Percentiles rank a stretch among this genome's conserved stretches.
phyloP scores from a whole-genome alignment of 2,329 filamentous ascomycete species.

The Lasiodiplodia sp. region DNA sequence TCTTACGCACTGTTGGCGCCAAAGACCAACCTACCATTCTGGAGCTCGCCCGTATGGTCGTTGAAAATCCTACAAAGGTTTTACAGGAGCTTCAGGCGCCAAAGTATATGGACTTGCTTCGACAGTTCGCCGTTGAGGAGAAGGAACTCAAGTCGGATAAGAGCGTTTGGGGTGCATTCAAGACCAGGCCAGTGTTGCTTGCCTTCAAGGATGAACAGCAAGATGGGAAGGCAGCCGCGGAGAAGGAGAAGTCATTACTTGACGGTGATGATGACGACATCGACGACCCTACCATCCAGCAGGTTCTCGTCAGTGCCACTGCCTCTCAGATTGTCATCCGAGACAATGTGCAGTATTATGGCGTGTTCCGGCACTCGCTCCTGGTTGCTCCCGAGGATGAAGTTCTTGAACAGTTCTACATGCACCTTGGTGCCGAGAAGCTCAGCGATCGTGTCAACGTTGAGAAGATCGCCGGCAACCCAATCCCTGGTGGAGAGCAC shows the following conservation, averaged over 20 bases:
- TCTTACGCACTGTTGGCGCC: slow-evolving; percentile 86
- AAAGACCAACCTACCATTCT: slow-evolving; percentile 88
- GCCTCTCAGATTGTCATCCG: slow-evolving; percentile 74
- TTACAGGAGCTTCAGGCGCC: slow-evolving; percentile 82
- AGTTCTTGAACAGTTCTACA: slow-evolving; percentile 81
- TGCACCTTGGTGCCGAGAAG: slow-evolving; percentile 76
- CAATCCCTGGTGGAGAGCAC: slow-evolving; percentile 65
- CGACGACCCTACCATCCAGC: slow-evolving; percentile 34
- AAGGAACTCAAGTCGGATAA: slow-evolving; percentile 77
- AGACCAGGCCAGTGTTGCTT: slow-evolving; percentile 76
- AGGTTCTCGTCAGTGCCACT: slow-evolving; percentile 23
- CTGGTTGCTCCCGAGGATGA: slow-evolving; percentile 93
- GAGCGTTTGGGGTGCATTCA: slow-evolving; percentile 78
- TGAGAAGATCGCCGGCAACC: slow-evolving; percentile 27
- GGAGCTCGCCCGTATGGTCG: slow-evolving; percentile 85
- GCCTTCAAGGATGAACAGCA: slow-evolving; percentile 76
- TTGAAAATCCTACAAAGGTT: slow-evolving; percentile 81
- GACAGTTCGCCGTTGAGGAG: slow-evolving; percentile 78
- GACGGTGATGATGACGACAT: slow-evolving; percentile 57
- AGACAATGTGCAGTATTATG: slow-evolving; percentile 64
- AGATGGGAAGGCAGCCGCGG: slow-evolving; percentile 42
- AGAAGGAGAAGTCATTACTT: slow-evolving; percentile 51
- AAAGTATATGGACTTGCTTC: slow-evolving; percentile 84
- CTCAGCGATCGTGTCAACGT: slow-evolving; percentile 64
- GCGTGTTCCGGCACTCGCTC: slow-evolving; percentile 83